Evolutionary conservation across 129 eudicot genomes (phyloP).

Genomic region (Pseudognaphalium luteoalbum): DNA sequence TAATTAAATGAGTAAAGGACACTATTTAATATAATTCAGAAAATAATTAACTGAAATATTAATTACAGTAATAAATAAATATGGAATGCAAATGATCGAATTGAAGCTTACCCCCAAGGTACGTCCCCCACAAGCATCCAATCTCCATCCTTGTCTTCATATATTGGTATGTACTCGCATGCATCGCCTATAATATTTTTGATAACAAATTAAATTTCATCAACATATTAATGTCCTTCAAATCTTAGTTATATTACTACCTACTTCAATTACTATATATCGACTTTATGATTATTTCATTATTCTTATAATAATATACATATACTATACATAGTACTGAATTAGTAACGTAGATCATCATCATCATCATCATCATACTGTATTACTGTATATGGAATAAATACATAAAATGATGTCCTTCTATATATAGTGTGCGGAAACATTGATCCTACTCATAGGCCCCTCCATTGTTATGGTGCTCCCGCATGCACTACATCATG

Average conservation of each 20-base stretch:
- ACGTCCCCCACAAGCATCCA: slow-evolving; percentile 34
- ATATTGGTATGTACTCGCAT: slow-evolving; percentile 67
- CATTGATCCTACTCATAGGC: background rate
- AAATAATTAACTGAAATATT: background rate
- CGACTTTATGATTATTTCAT: no score
- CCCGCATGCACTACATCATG: background rate
- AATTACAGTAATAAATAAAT: background rate
- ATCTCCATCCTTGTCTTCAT: slow-evolving; percentile 55
- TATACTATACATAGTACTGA: no score
- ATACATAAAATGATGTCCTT: background rate
- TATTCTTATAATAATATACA: no score
- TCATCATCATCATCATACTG: no score
- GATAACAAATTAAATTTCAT: background rate
- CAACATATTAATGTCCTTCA: background rate
- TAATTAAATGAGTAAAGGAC: no score
- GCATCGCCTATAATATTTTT: slow-evolving; percentile 34
- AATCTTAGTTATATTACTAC: no score
- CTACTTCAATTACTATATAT: no score
- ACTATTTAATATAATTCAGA: no score
- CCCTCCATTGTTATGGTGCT: background rate
- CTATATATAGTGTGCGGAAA: background rate
- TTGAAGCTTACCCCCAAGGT: slow-evolving; percentile 72
- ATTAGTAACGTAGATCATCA: no score
- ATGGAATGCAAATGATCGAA: background rate
- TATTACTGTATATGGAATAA: background rate